These are phyloP conservation scores for Nymphaea thermarum DNA, from an alignment of 164 flowering plant species.

Conservation along the genomic window DNA sequence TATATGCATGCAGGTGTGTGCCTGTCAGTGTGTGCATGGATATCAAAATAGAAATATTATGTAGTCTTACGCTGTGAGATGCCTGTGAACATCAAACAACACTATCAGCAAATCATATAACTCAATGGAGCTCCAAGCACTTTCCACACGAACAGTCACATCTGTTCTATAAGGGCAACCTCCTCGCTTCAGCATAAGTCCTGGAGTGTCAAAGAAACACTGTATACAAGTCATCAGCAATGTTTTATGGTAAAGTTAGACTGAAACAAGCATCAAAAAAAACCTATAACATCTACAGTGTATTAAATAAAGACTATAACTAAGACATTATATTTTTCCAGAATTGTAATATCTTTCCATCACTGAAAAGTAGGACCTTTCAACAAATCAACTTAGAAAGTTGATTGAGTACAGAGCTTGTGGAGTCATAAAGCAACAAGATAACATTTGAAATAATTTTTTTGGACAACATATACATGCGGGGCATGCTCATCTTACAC, in stretches of 20 bases:
- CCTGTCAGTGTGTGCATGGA: neutral
- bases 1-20: too few species aligned
- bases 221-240: slow-evolving; percentile 23
- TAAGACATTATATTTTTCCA: neutral
- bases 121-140: slow-evolving; percentile 77
- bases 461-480: too few species aligned
- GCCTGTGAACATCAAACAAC: slow-evolving; percentile 91
- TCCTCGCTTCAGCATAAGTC: slow-evolving; percentile 53
- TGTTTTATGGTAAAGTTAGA: neutral
- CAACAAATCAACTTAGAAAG: neutral
- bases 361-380: neutral
- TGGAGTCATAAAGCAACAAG: neutral
- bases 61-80: slow-evolving; percentile 48
- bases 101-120: slow-evolving; percentile 82
- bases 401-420: too few species aligned
- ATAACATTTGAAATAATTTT: too few species aligned
- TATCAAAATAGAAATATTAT: neutral
- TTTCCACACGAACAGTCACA: slow-evolving; percentile 59
- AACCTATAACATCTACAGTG: neutral
- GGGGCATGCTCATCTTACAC: too few species aligned
- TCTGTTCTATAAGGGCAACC: slow-evolving; percentile 56
- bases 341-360: too few species aligned
- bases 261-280: neutral
- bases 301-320: too few species aligned
- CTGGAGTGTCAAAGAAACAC: slow-evolving; percentile 99